These are phyloP conservation scores for Bacidia gigantensis DNA, from an alignment of 495 filamentous ascomycete species.

Conservation along the genomic window DNA sequence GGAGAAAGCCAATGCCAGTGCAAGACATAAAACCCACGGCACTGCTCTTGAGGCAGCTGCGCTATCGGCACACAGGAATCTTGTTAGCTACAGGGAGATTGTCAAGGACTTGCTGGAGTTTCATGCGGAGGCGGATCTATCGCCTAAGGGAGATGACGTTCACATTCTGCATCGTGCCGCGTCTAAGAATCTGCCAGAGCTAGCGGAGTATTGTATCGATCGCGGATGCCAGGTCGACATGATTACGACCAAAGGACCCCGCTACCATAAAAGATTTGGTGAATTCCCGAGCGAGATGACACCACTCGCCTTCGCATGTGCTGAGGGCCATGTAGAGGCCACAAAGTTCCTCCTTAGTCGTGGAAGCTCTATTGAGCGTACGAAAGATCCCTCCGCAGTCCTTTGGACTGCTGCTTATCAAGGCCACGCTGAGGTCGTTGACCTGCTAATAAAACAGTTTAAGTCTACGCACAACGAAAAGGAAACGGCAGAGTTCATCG, in stretches of 20 bases:
- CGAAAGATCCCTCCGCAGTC: background rate
- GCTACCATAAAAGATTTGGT: background rate
- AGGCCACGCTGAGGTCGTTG: conserved; percentile 10
- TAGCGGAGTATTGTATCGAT: conserved; percentile 7
- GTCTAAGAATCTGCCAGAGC: conserved; percentile 3
- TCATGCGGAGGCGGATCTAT: conserved; percentile 6
- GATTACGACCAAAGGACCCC: conserved; percentile 7
- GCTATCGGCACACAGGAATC: background rate
- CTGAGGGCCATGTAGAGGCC: conserved; percentile 8
- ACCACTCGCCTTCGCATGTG: conserved; percentile 6
- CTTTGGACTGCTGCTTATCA: conserved; percentile 12
- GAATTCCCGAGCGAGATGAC: conserved; percentile 9
- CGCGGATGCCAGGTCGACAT: conserved; percentile 10
- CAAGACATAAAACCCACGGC: conserved; percentile 1
- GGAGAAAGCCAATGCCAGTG: conserved; percentile 11
- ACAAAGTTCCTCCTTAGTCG: conserved; percentile 4
- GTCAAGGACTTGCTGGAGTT: conserved; percentile 7
- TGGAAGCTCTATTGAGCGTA: conserved; percentile 4
- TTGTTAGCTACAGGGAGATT: conserved; percentile 1
- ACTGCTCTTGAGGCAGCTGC: conserved; percentile 10
- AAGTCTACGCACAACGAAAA: conserved; percentile 1
- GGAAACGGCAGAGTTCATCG: background rate
- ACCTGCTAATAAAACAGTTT: conserved; percentile 7
- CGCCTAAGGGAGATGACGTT: background rate
- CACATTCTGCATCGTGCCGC: conserved; percentile 12